Percentiles rank a stretch among this genome's conserved stretches.
Evolutionary conservation across 2,329 filamentous ascomycete genomes (phyloP).

Genomic region (Trichophyton rubrum): DNA sequence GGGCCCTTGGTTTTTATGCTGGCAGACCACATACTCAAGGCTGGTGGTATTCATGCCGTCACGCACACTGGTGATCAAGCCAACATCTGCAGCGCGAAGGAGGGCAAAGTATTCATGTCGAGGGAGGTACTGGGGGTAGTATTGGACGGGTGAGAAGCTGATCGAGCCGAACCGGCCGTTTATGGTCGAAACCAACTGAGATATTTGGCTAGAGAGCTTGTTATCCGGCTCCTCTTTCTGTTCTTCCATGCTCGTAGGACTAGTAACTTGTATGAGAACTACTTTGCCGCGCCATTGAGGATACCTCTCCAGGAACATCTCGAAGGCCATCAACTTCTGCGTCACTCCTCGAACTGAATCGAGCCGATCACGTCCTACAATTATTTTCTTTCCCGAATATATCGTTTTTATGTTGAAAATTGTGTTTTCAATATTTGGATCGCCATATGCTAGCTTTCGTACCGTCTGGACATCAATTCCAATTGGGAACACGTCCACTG

Average conservation of each 20-base stretch:
- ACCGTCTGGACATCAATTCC: constrained; percentile 82
- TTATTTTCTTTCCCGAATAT: constrained; percentile 85
- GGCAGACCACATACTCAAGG: constrained; percentile 85
- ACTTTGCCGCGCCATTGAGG: constrained; percentile 88
- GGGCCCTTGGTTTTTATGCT: constrained; percentile 73
- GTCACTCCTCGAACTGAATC: constrained; percentile 86
- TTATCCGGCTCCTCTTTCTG: constrained; percentile 64
- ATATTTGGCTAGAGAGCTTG: constrained; percentile 77
- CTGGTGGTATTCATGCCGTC: constrained; percentile 98
- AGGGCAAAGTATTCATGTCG: constrained; percentile 89
- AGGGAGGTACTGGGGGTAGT: constrained; percentile 85
- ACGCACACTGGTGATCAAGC: constrained; percentile 85
- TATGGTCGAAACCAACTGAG: constrained; percentile 79
- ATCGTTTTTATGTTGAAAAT: constrained; percentile 59
- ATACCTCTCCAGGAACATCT: constrained; percentile 78
- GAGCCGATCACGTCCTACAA: constrained; percentile 85
- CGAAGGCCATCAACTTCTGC: constrained; percentile 92
- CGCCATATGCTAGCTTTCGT: constrained; percentile 59
- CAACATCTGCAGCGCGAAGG: constrained; percentile 79
- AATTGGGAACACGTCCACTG: constrained; percentile 87
- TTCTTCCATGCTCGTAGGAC: constrained; percentile 67
- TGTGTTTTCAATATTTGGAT: constrained; percentile 57
- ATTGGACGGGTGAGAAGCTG: constrained; percentile 79
- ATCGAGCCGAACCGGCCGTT: constrained; percentile 83
- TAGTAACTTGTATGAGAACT: constrained; percentile 89